phyloP scores from a whole-genome alignment of 1,139 yeast genomes.

The Suhomyces guaymorum region DNA sequence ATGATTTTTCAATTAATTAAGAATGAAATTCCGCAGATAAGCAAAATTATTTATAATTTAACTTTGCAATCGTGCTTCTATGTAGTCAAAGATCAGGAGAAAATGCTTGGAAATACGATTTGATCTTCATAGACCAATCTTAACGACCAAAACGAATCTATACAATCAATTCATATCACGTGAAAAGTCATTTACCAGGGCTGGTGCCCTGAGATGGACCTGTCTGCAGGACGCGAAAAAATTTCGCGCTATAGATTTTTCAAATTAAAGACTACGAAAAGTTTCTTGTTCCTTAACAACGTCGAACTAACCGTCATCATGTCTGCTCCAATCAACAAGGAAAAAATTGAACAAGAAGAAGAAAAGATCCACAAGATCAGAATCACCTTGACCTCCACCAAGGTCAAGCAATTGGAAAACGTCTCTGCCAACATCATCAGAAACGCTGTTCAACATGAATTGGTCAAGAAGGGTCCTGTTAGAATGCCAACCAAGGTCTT shows the following conservation, averaged over 20 bases:
- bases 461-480: slow-evolving; percentile 97
- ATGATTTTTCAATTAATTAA: too few relatives aligned
- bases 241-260: slow-evolving; percentile 8
- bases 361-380: slow-evolving; percentile 91
- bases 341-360: slow-evolving; percentile 75
- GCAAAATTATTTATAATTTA: too few relatives aligned
- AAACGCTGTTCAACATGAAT: slow-evolving; percentile 81
- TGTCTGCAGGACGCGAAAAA: slow-evolving; percentile 11
- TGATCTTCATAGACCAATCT: too few relatives aligned
- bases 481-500: slow-evolving; percentile 99
- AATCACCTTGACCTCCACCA: slow-evolving; percentile 98
- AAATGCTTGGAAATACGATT: too few relatives aligned
- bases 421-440: slow-evolving; percentile 82
- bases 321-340: slow-evolving; percentile 83
- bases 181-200: slow-evolving; percentile 10
- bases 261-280: slow-evolving; percentile 15
- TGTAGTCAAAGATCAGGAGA: too few relatives aligned
- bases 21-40: too few relatives aligned
- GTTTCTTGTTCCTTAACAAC: slow-evolving; percentile 32
- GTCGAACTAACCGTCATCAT: slow-evolving; percentile 51
- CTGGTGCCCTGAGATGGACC: slow-evolving; percentile 11
- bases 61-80: too few relatives aligned
- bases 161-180: slow-evolving; percentile 6
- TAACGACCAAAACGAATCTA: neutral
- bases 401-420: slow-evolving; percentile 97